A percentile compares a stretch with the other conserved stretches of the same genome.
Evolutionary conservation across 2,329 filamentous ascomycete species (phyloP).

Genomic region (Acrodontium crateriforme): DNA sequence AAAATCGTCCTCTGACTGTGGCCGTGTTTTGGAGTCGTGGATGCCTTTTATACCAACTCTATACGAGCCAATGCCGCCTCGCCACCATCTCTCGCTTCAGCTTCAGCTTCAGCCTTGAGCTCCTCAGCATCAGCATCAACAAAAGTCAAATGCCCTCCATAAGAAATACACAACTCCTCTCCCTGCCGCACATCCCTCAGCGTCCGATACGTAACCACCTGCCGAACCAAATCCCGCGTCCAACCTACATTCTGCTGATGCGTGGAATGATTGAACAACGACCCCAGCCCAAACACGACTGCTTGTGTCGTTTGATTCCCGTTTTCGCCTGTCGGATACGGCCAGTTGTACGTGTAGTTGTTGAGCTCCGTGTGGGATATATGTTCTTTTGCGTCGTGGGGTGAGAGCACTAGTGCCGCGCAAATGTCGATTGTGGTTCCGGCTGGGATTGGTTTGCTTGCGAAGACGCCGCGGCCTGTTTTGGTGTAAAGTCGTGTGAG

Average conservation of each 20-base stretch:
- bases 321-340: conserved; percentile 4
- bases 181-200: conserved; percentile 36
- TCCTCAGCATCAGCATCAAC: conserved; percentile 26
- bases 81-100: conserved; percentile 28
- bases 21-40: no score
- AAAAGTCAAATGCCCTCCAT: conserved; percentile 34
- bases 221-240: conserved; percentile 33
- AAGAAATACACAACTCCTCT: conserved; percentile 42
- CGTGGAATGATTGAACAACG: conserved; percentile 45
- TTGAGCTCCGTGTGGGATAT: conserved; percentile 38
- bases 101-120: conserved; percentile 12
- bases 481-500: no score
- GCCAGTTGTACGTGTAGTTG: conserved; percentile 45
- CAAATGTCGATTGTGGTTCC: conserved; percentile 38
- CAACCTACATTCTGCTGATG: conserved; percentile 42
- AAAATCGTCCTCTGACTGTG: no score
- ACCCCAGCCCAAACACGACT: conserved; percentile 41
- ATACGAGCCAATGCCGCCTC: conserved; percentile 4
- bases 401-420: conserved; percentile 37
- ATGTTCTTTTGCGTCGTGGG: conserved; percentile 34
- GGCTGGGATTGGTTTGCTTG: conserved; percentile 31
- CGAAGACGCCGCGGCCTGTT: conserved; percentile 41
- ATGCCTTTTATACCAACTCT: not conserved
- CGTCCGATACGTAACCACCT: conserved; percentile 36
- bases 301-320: conserved; percentile 26